Base-by-base conservation (phyloP, 75 land plant species). In the Larix kaempferi region DNA sequence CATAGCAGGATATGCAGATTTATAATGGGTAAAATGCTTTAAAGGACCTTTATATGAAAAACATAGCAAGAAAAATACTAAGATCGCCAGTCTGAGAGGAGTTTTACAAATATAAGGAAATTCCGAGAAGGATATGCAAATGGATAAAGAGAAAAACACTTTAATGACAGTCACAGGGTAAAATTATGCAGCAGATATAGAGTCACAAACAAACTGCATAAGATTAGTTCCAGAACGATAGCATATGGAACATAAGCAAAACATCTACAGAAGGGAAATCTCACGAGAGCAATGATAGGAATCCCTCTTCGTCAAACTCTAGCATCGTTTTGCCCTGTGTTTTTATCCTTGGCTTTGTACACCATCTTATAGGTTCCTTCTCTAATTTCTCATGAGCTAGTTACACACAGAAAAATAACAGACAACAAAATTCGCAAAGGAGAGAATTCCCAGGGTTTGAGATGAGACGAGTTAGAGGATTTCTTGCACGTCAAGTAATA, bases 271-370 rank as follows among this genome's bases (percentile, higher is more conserved):
- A 29, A 29, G 33, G 33, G 33, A 29, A 29, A 29, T 29, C 0
- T 88, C 90, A 15, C 90, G 88, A 88, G 80, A 19, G 90, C 78
- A 16, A 88, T 88, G 17, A 88, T 77, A 6, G 90, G 90, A 15
- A 88, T 85, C 0, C 90, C 63, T 88, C 88, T 49, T 94, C 94
- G 79, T 92, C 94, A 79, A 81, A 84, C 16, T 90, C 91, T 56
- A 94, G 85, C 29, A 87, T 77, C 15, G 33, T 91, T 92, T 76
- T 91, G 82, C 15, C 98, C 94, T 27, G 86, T 86, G 25, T 78
- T 77, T 74, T 81, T 86, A 73, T 88, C 82, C 35, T 79, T 76
- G 39, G 87, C 89, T 57, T 76, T 79, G 89, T 94, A 94, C 10
- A 94, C 1, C 33, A 29, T 29, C 33, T 1, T 1, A 29, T 29